Evolutionary conservation across 148 eudicot species (phyloP).

Genomic region (Vaccinium corymbosum): DNA sequence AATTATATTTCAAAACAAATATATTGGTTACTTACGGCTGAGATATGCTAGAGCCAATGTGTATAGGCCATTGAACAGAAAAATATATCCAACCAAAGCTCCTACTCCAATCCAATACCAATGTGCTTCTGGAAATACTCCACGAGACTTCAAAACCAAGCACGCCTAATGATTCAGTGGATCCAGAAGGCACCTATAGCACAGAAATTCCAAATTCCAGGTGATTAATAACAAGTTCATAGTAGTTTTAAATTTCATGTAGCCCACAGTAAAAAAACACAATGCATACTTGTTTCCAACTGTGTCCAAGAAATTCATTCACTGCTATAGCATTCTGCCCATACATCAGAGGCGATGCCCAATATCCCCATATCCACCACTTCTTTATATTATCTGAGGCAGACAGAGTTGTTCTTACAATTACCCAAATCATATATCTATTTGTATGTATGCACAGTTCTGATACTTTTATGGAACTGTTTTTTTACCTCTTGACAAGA

Average conservation of each 20-base stretch:
- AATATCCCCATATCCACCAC: slow-evolving; percentile 72
- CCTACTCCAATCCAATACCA: slow-evolving; percentile 76
- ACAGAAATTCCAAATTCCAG: neutral
- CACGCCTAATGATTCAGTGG: slow-evolving; percentile 32
- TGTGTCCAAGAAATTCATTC: slow-evolving; percentile 56
- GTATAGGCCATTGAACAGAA: slow-evolving; percentile 41
- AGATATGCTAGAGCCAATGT: slow-evolving; percentile 46
- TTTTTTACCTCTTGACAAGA: slow-evolving; percentile 29
- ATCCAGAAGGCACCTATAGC: slow-evolving; percentile 11
- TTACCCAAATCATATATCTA: neutral
- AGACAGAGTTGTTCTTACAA: neutral
- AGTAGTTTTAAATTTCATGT: neutral
- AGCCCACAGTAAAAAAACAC: neutral
- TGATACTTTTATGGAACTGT: neutral
- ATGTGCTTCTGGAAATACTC: slow-evolving; percentile 27
- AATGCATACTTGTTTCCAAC: slow-evolving; percentile 39
- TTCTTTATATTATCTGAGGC: slow-evolving; percentile 36
- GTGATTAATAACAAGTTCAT: neutral
- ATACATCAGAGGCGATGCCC: slow-evolving; percentile 50
- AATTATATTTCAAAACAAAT: neutral
- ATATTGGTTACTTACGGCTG: slow-evolving; percentile 33
- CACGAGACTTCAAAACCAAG: slow-evolving; percentile 17
- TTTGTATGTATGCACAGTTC: too few species aligned
- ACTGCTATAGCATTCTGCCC: slow-evolving; percentile 49
- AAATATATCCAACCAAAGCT: slow-evolving; percentile 39